Evolutionary conservation across 345 rosid species (phyloP).

Genomic region (Aquilaria malaccensis): DNA sequence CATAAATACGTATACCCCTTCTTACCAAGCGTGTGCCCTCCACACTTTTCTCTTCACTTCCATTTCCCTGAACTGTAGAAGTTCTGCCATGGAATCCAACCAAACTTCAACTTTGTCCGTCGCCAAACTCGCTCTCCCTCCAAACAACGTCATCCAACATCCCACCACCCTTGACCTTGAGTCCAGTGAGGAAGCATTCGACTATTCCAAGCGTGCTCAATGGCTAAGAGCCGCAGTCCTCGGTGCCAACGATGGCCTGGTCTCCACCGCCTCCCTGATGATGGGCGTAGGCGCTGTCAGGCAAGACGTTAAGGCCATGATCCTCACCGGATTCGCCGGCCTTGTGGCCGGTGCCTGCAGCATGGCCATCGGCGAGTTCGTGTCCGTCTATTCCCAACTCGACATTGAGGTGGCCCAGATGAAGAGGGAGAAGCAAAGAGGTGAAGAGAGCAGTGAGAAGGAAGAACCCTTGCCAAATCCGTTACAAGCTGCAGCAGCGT

Average conservation of each 20-base stretch:
- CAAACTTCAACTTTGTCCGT: conserved; percentile 21
- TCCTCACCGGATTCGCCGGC: conserved; percentile 85
- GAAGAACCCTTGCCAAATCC: conserved; percentile 72
- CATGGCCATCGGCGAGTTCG: conserved; percentile 96
- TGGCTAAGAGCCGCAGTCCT: conserved; percentile 96
- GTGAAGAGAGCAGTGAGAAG: conserved; percentile 9
- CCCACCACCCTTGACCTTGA: conserved; percentile 20
- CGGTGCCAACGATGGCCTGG: conserved; percentile 89
- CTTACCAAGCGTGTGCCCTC: conserved; percentile 51
- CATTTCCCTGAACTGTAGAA: not conserved
- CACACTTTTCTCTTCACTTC: conserved; percentile 34
- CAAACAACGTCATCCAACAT: conserved; percentile 34
- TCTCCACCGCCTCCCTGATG: conserved; percentile 83
- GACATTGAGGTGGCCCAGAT: conserved; percentile 77
- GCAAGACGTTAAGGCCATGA: conserved; percentile 72
- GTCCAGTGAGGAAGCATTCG: conserved; percentile 26
- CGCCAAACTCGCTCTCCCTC: conserved; percentile 22
- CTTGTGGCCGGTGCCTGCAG: conserved; percentile 92
- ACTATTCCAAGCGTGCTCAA: conserved; percentile 80
- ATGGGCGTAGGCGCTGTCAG: conserved; percentile 92
- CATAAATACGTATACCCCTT: conserved; percentile 34
- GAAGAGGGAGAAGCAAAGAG: conserved; percentile 36
- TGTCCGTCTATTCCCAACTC: conserved; percentile 79
- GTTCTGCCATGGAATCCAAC: conserved; percentile 23
- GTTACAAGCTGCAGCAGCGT: conserved; percentile 74